A percentile compares a stretch with the other conserved stretches of the same genome.
phyloP scores from a whole-genome alignment of 2,329 filamentous ascomycete genomes.

The Dryadomyces sulphureus region DNA sequence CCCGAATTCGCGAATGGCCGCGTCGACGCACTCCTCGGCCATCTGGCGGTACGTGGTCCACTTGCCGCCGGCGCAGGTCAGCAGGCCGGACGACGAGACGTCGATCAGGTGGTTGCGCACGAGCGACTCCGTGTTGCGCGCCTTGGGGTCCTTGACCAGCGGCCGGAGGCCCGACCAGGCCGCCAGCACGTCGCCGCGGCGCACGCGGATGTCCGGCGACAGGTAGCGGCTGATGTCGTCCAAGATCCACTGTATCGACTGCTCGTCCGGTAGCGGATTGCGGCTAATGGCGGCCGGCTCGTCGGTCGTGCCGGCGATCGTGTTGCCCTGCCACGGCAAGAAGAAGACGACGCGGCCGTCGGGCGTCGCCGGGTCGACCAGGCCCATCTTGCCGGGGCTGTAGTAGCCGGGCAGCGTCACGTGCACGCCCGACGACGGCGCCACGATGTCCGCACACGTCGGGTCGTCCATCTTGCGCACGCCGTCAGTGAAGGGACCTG shows the following conservation, averaged over 20 bases:
- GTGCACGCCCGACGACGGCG: conserved; percentile 70
- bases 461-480: conserved; percentile 71
- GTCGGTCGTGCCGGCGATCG: conserved; percentile 72
- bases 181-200: conserved; percentile 61
- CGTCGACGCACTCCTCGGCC: conserved; percentile 74
- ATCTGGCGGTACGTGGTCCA: conserved; percentile 86
- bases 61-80: conserved; percentile 73
- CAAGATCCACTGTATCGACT: conserved; percentile 72
- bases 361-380: conserved; percentile 68
- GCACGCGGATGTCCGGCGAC: conserved; percentile 59
- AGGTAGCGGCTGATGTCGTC: conserved; percentile 65
- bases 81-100: conserved; percentile 56
- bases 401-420: conserved; percentile 68
- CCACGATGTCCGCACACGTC: conserved; percentile 54
- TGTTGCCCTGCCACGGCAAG: conserved; percentile 75
- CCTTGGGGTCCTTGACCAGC: conserved; percentile 66
- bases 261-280: conserved; percentile 57
- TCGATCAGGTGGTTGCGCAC: conserved; percentile 72
- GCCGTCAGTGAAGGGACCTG: conserved; percentile 67
- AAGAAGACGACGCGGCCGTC: conserved; percentile 85
- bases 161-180: conserved; percentile 69
- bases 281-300: conserved; percentile 52
- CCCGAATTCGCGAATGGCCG: conserved; percentile 53
- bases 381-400: conserved; percentile 65
- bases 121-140: conserved; percentile 68